Evolutionary conservation across 2,329 filamentous ascomycete species (phyloP).

Genomic region (Colletotrichum spaethianum): DNA sequence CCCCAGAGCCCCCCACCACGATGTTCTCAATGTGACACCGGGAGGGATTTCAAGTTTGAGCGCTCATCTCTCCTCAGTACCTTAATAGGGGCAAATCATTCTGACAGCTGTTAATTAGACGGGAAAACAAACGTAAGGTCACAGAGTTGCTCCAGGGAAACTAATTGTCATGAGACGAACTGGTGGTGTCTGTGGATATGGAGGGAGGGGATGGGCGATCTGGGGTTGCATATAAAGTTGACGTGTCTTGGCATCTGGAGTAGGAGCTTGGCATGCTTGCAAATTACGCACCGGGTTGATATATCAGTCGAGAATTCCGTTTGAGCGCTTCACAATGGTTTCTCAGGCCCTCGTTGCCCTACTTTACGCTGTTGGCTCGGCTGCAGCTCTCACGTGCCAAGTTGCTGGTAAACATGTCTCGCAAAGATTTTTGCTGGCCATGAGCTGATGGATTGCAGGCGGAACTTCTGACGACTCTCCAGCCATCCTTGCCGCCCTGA

Average conservation of each 20-base stretch:
- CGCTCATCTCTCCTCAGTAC: too few species aligned
- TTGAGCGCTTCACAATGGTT: background rate
- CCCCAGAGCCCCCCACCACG: background rate
- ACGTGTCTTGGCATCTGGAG: background rate
- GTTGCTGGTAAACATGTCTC: background rate
- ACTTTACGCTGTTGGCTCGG: background rate
- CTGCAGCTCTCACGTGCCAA: slow-evolving; percentile 3
- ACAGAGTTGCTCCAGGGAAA: background rate
- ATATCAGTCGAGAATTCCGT: background rate
- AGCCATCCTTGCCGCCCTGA: slow-evolving; percentile 65
- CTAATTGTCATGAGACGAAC: too few species aligned
- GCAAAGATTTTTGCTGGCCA: background rate
- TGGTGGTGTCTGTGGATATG: background rate
- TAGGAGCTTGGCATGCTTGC: background rate
- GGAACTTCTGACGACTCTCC: slow-evolving; percentile 49
- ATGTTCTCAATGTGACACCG: background rate
- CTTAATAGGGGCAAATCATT: background rate
- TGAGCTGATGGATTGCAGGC: background rate
- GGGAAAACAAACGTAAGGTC: background rate
- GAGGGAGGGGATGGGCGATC: too few species aligned
- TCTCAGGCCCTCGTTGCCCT: background rate
- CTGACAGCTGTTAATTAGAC: background rate
- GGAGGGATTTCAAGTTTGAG: background rate
- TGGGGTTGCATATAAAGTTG: background rate
- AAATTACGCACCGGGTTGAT: background rate